These are phyloP conservation scores for Thelonectria rubi DNA, from an alignment of 2,329 filamentous ascomycete species.

Conservation along the genomic window DNA sequence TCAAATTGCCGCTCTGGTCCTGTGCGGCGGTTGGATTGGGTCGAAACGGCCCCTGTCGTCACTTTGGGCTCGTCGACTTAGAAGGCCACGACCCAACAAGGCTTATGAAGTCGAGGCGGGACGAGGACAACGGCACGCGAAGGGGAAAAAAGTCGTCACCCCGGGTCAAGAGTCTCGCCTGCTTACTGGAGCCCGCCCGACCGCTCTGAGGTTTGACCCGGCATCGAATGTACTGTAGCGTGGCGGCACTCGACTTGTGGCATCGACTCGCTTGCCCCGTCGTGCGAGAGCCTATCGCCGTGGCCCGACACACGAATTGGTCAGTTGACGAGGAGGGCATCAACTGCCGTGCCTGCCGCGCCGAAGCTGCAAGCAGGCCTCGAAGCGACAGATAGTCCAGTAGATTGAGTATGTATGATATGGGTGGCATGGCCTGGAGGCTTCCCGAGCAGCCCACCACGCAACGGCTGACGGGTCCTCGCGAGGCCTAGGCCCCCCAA, in stretches of 20 bases:
- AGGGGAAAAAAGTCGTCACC: conserved; percentile 3
- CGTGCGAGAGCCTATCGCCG: conserved; percentile 5
- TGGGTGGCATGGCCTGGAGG: background rate
- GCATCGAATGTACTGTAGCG: background rate
- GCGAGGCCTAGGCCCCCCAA: conserved; percentile 1
- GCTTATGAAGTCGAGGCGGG: background rate
- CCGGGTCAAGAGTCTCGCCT: conserved; percentile 2
- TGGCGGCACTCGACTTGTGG: conserved; percentile 12
- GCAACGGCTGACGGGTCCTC: conserved; percentile 7
- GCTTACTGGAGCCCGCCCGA: conserved; percentile 1
- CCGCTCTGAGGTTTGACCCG: background rate
- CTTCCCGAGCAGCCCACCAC: conserved; percentile 18
- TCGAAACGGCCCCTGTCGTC: conserved; percentile 13
- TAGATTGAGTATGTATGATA: background rate
- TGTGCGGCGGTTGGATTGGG: conserved; percentile 5
- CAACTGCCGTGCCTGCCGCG: conserved; percentile 23
- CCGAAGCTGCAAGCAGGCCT: conserved; percentile 4
- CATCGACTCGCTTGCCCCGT: conserved; percentile 1
- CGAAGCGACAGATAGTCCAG: conserved; percentile 8
- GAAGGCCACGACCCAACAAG: conserved; percentile 1
- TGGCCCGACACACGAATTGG: conserved; percentile 5
- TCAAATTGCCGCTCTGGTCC: conserved; percentile 20
- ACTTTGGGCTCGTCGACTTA: conserved; percentile 9
- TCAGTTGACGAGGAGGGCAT: conserved; percentile 7
- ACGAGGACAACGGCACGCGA: background rate